phyloP scores from a whole-genome alignment of 1,139 yeast genomes.

The Pichia sp. region DNA sequence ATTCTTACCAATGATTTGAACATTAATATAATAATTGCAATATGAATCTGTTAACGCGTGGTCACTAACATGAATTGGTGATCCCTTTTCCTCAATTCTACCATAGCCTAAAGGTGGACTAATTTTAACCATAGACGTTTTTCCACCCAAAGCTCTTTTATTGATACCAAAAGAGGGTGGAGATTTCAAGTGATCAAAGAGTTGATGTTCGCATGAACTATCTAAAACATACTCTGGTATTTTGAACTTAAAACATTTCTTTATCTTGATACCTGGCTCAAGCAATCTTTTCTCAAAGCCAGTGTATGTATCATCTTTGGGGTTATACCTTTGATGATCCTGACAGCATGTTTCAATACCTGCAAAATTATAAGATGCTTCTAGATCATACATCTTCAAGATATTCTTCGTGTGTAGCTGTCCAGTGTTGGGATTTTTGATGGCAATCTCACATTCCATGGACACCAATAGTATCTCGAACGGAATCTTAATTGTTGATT shows the following conservation, averaged over 20 bases:
- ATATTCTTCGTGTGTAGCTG: neutral
- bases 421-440: neutral
- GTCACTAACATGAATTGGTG: conserved; percentile 29
- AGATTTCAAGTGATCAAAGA: conserved; percentile 40
- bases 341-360: neutral
- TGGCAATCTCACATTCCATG: conserved; percentile 38
- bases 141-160: conserved; percentile 19
- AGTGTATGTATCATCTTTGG: conserved; percentile 38
- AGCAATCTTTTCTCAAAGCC: conserved; percentile 32
- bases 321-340: conserved; percentile 1
- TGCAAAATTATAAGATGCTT: conserved; percentile 33
- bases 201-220: conserved; percentile 46
- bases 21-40: conserved; percentile 21
- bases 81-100: conserved; percentile 28
- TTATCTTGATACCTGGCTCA: conserved; percentile 5
- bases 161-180: conserved; percentile 66
- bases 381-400: conserved; percentile 30
- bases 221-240: conserved; percentile 54
- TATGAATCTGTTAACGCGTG: conserved; percentile 13
- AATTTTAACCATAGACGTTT: conserved; percentile 11
- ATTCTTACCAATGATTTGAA: conserved; percentile 20
- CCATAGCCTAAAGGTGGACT: conserved; percentile 33
- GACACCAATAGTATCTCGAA: conserved; percentile 55
- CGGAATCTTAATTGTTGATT: conserved; percentile 32
- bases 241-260: conserved; percentile 43